Conservation (phyloP, 2,329 filamentous ascomycete species). For the Pseudogymnoascus sp. region DNA sequence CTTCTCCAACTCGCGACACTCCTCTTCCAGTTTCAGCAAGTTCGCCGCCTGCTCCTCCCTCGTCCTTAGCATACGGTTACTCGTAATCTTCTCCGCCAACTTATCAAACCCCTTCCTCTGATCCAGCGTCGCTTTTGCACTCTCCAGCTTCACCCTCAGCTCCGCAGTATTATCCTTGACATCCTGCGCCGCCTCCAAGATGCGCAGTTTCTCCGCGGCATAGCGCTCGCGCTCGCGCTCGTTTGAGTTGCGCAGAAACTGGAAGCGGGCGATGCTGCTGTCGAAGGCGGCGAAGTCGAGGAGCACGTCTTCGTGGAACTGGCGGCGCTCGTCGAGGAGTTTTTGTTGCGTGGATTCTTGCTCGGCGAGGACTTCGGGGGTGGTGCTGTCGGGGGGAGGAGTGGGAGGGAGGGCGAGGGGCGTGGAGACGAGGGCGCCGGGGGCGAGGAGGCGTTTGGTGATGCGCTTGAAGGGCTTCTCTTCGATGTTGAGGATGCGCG, state of each 20-base stretch:
- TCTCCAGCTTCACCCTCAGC: constrained; percentile 66
- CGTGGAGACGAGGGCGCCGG: constrained; percentile 53
- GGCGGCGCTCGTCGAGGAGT: constrained; percentile 47
- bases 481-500: constrained; percentile 79
- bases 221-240: constrained; percentile 76
- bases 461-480: constrained; percentile 87
- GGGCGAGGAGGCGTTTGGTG: constrained; percentile 67
- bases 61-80: constrained; percentile 68
- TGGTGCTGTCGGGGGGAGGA: constrained; percentile 51
- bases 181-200: constrained; percentile 66
- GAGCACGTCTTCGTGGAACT: constrained; percentile 73
- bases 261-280: constrained; percentile 75
- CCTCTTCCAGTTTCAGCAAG: constrained; percentile 73
- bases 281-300: constrained; percentile 87
- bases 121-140: constrained; percentile 64
- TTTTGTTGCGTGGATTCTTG: constrained; percentile 40
- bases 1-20: constrained; percentile 78
- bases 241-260: constrained; percentile 79
- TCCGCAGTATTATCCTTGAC: constrained; percentile 68
- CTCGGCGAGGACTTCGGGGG: constrained; percentile 34
- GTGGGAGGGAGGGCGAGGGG: constrained; percentile 51
- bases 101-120: constrained; percentile 82
- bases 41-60: constrained; percentile 75
- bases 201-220: constrained; percentile 68
- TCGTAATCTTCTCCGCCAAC: constrained; percentile 77